A percentile compares a stretch with the other conserved stretches of the same genome.
These are phyloP conservation scores for Rhizodiscina lignyota DNA, from an alignment of 495 filamentous ascomycete species.

Conservation along the genomic window DNA sequence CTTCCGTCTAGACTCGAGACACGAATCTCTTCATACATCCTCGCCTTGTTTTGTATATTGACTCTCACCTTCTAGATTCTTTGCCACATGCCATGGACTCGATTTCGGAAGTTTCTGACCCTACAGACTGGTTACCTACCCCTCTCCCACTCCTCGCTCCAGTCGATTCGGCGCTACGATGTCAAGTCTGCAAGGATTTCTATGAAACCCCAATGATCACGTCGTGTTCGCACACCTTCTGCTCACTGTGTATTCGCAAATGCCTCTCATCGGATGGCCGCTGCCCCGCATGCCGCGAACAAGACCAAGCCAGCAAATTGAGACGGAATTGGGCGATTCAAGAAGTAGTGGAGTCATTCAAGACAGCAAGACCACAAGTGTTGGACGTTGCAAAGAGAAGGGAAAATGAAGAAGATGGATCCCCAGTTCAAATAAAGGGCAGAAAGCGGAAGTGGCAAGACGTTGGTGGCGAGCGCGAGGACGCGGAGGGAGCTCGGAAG, in stretches of 20 bases:
- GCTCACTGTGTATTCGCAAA: conserved; percentile 82
- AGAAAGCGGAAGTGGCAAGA: conserved; percentile 33
- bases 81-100: too few relatives aligned
- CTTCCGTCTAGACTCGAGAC: too few relatives aligned
- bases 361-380: conserved; percentile 40
- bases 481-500: conserved; percentile 12
- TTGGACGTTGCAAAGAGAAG: conserved; percentile 40
- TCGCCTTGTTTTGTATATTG: too few relatives aligned
- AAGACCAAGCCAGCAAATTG: conserved; percentile 68
- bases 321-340: conserved; percentile 69
- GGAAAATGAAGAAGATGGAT: conserved; percentile 23
- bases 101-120: conserved; percentile 41
- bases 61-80: too few relatives aligned
- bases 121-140: conserved; percentile 86
- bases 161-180: conserved; percentile 76
- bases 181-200: conserved; percentile 96
- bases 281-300: conserved; percentile 66
- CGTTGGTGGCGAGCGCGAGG: conserved; percentile 30
- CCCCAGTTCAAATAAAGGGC: too few relatives aligned
- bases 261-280: conserved; percentile 64
- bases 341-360: conserved; percentile 70
- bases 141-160: conserved; percentile 51
- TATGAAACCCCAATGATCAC: conserved; percentile 88
- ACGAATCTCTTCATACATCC: too few relatives aligned
- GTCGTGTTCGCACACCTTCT: conserved; percentile 90